phyloP scores from a whole-genome alignment of 768 basidiomycete genomes.

The Lentinula aciculospora region DNA sequence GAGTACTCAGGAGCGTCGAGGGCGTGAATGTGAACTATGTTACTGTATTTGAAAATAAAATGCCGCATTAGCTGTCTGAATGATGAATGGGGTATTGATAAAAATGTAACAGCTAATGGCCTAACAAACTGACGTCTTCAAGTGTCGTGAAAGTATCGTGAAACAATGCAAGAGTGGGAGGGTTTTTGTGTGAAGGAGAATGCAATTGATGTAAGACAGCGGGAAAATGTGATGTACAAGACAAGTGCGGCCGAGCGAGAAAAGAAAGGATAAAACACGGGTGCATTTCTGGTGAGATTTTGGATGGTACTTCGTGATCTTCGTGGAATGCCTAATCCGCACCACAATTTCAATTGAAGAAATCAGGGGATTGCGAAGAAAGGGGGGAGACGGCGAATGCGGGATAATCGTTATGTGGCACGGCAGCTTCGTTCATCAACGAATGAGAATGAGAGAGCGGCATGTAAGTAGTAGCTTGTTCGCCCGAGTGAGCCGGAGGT shows the following conservation, averaged over 20 bases:
- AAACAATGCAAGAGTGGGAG: slow-evolving; percentile 18
- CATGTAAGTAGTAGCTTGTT: slow-evolving; percentile 24
- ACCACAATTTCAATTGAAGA: slow-evolving; percentile 38
- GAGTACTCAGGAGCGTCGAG: not conserved
- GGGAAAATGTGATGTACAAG: slow-evolving; percentile 11
- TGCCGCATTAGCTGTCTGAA: slow-evolving; percentile 10
- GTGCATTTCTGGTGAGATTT: not conserved
- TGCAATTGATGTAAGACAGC: slow-evolving; percentile 11
- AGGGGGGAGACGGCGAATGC: slow-evolving; percentile 27
- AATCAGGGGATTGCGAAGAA: slow-evolving; percentile 34
- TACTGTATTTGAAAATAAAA: not conserved
- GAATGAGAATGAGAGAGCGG: slow-evolving; percentile 36
- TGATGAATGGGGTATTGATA: slow-evolving; percentile 6
- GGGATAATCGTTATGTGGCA: slow-evolving; percentile 10
- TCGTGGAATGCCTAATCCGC: not conserved
- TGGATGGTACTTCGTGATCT: not conserved
- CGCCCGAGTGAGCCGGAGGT: slow-evolving; percentile 20
- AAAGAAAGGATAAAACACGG: not conserved
- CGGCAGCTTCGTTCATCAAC: slow-evolving; percentile 25
- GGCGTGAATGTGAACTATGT: not conserved
- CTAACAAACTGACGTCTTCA: not conserved
- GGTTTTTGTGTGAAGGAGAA: slow-evolving; percentile 30
- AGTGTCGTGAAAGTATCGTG: slow-evolving; percentile 6
- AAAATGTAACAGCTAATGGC: slow-evolving; percentile 25
- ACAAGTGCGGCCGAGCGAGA: not conserved